Evolutionary conservation across 2,329 filamentous ascomycete genomes (phyloP).

Genomic region (Colletotrichum coccodes): DNA sequence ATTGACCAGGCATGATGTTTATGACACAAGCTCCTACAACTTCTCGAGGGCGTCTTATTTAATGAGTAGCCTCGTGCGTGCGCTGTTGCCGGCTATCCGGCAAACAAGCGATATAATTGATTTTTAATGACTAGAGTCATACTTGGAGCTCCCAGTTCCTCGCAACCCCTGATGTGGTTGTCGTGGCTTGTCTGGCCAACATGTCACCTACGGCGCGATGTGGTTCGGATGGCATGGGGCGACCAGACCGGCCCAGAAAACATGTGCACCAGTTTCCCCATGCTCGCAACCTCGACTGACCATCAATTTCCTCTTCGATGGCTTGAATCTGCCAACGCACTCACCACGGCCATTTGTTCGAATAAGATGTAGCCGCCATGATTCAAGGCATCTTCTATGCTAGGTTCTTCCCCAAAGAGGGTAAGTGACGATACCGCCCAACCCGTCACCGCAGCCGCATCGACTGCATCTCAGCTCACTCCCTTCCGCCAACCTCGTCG

Average conservation of each 20-base stretch:
- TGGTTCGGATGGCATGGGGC: conserved; percentile 15
- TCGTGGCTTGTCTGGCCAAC: not conserved
- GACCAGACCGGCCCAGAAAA: not conserved
- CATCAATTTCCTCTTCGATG: not conserved
- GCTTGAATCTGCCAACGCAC: not conserved
- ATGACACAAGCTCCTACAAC: conserved; percentile 15
- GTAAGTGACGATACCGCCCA: conserved; percentile 48
- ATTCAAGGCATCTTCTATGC: conserved; percentile 79
- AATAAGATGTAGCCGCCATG: conserved; percentile 52
- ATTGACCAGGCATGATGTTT: conserved; percentile 30
- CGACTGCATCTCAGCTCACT: not conserved
- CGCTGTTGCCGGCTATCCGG: not conserved
- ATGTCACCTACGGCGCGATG: not conserved
- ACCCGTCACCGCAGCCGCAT: not conserved
- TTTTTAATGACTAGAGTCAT: not conserved
- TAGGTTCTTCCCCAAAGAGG: conserved; percentile 73
- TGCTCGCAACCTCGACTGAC: not conserved
- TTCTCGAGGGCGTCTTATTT: not conserved
- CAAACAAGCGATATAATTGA: not conserved
- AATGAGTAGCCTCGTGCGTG: not conserved
- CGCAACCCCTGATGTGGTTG: not conserved
- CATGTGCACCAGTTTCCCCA: not conserved
- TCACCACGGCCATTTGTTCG: not conserved
- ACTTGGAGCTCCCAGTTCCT: not conserved
- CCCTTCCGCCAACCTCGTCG: not conserved